phyloP scores from a whole-genome alignment of 1,139 yeast genomes.

The Debaryomycetaceae sp. region DNA sequence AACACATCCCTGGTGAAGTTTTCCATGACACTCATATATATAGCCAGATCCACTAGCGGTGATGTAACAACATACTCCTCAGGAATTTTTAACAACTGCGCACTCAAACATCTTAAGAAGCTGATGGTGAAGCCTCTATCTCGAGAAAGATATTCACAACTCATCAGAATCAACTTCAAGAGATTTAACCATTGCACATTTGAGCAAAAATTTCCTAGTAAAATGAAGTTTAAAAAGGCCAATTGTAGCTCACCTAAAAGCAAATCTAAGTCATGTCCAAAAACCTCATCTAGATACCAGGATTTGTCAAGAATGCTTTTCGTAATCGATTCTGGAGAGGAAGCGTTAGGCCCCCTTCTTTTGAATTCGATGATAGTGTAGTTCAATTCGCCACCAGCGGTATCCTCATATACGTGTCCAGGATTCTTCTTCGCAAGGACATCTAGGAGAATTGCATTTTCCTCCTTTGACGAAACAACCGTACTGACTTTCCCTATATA shows the following conservation, averaged over 20 bases:
- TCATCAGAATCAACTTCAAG: slow-evolving; percentile 21
- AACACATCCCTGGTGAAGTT: slow-evolving; percentile 18
- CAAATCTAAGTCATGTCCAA: slow-evolving; percentile 16
- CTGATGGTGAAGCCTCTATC: slow-evolving; percentile 11
- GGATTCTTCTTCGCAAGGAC: slow-evolving; percentile 12
- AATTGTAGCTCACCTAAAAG: slow-evolving; percentile 26
- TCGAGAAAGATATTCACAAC: slow-evolving; percentile 10
- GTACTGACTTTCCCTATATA: slow-evolving; percentile 16
- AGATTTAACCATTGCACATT: slow-evolving; percentile 29
- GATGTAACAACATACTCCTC: slow-evolving; percentile 19
- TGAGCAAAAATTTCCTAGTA: slow-evolving; percentile 28
- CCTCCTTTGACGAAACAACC: slow-evolving; percentile 26
- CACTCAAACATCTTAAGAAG: slow-evolving; percentile 12
- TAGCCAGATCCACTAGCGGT: slow-evolving; percentile 15
- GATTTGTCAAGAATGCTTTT: slow-evolving; percentile 23
- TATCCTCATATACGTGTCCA: slow-evolving; percentile 7
- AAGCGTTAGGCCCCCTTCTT: slow-evolving; percentile 5
- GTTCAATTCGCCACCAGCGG: slow-evolving; percentile 4
- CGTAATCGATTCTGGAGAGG: slow-evolving; percentile 13
- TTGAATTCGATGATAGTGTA: slow-evolving; percentile 24
- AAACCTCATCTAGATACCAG: slow-evolving; percentile 24
- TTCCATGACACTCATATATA: slow-evolving; percentile 16
- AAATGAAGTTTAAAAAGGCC: slow-evolving; percentile 20
- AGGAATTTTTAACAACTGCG: slow-evolving; percentile 22
- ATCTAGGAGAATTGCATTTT: slow-evolving; percentile 20